These are phyloP conservation scores for Glycine soja DNA, from an alignment of 306 rosid species.

Conservation along the genomic window DNA sequence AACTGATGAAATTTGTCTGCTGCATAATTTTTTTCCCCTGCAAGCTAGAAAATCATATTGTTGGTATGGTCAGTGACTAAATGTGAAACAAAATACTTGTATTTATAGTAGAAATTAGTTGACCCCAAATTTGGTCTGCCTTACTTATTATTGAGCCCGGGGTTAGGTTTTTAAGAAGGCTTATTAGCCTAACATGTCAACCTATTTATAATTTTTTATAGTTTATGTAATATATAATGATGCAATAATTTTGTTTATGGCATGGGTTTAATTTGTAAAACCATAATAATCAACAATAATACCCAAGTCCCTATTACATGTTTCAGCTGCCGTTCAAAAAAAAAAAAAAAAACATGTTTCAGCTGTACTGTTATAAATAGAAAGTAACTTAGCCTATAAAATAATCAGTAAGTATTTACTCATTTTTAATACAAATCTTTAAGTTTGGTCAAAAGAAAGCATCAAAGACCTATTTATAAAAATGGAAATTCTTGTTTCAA, in stretches of 20 bases:
- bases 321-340: no score
- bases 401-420: slow-evolving; percentile 6
- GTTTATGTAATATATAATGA: neutral
- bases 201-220: slow-evolving; percentile 17
- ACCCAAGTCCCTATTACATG: neutral
- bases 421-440: neutral
- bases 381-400: neutral
- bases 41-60: slow-evolving; percentile 18
- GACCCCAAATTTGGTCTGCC: slow-evolving; percentile 8
- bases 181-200: neutral
- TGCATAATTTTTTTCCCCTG: neutral
- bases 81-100: slow-evolving; percentile 29
- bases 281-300: neutral
- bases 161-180: slow-evolving; percentile 12
- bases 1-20: slow-evolving; percentile 30
- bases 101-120: slow-evolving; percentile 1
- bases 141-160: neutral
- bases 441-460: neutral
- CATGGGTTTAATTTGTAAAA: neutral
- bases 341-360: no score
- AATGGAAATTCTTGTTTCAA: slow-evolving; percentile 4
- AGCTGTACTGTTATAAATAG: neutral
- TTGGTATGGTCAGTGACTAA: slow-evolving; percentile 15
- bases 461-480: neutral
- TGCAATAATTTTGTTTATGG: slow-evolving; percentile 2